phyloP scores from a whole-genome alignment of 768 basidiomycete species.

The Cyathus striatus region DNA sequence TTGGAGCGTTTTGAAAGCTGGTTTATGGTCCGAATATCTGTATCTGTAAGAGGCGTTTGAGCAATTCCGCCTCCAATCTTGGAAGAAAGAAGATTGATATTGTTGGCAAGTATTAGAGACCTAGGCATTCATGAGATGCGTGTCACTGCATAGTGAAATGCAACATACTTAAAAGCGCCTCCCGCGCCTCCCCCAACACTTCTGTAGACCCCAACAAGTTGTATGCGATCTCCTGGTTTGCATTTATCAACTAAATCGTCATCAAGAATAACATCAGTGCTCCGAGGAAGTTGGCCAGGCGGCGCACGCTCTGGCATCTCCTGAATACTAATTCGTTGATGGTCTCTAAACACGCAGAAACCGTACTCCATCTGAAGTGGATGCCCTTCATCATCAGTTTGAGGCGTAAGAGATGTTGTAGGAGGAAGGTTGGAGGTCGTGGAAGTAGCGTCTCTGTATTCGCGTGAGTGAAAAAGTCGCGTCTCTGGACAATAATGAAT shows the following conservation, averaged over 20 bases:
- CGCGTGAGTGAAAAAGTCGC: constrained; percentile 73
- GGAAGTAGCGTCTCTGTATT: constrained; percentile 91
- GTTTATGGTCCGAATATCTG: constrained; percentile 94
- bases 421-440: constrained; percentile 84
- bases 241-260: constrained; percentile 96
- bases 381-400: constrained; percentile 87
- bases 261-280: constrained; percentile 93
- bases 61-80: constrained; percentile 95
- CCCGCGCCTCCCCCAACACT: constrained; percentile 88
- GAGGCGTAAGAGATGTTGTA: constrained; percentile 81
- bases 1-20: constrained; percentile 83
- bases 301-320: constrained; percentile 99
- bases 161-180: constrained; percentile 87
- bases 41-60: constrained; percentile 85
- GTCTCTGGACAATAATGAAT: constrained; percentile 95
- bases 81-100: constrained; percentile 89
- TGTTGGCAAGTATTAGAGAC: constrained; percentile 91
- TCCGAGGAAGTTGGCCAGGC: constrained; percentile 92
- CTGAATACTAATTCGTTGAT: constrained; percentile 97
- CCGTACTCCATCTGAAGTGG: constrained; percentile 90
- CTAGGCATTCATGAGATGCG: constrained; percentile 32
- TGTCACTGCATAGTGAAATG: constrained; percentile 5
- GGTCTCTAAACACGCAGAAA: constrained; percentile 86
- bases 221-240: constrained; percentile 97
- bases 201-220: constrained; percentile 92